Conservation (phyloP, 148 eudicot species). For the Nyssa sinensis region DNA sequence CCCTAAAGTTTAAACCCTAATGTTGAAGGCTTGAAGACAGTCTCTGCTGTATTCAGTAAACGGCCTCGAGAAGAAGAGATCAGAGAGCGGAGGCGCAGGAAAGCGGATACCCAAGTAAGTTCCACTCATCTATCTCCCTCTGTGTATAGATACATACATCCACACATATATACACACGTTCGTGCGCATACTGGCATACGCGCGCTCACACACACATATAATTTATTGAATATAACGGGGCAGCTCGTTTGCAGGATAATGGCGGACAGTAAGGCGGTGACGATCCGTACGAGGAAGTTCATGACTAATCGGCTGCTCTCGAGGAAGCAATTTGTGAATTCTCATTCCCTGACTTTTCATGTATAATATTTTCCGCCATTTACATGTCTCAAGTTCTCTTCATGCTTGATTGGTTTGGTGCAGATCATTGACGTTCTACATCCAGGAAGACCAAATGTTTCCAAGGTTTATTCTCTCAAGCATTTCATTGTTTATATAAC, state of each 20-base stretch:
- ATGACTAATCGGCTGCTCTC: constrained; percentile 85
- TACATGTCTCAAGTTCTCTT: neutral
- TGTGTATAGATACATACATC: too few relatives aligned
- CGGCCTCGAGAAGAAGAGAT: neutral
- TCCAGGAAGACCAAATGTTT: constrained; percentile 81
- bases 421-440: constrained; percentile 86
- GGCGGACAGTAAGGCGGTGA: constrained; percentile 72
- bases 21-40: neutral
- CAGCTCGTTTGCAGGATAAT: constrained; percentile 25
- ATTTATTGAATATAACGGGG: neutral
- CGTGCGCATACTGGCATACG: neutral
- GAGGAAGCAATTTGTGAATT: constrained; percentile 75
- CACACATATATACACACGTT: too few relatives aligned
- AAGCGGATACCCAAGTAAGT: neutral
- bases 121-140: neutral
- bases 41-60: neutral
- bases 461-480: too few relatives aligned
- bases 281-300: constrained; percentile 82
- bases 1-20: neutral
- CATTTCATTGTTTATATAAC: too few relatives aligned
- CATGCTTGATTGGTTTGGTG: neutral
- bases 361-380: neutral
- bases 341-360: neutral
- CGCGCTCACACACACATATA: too few relatives aligned
- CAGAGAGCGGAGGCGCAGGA: neutral